phyloP scores from a whole-genome alignment of 1,284 basidiomycete species.

The Austroboletus niveus region DNA sequence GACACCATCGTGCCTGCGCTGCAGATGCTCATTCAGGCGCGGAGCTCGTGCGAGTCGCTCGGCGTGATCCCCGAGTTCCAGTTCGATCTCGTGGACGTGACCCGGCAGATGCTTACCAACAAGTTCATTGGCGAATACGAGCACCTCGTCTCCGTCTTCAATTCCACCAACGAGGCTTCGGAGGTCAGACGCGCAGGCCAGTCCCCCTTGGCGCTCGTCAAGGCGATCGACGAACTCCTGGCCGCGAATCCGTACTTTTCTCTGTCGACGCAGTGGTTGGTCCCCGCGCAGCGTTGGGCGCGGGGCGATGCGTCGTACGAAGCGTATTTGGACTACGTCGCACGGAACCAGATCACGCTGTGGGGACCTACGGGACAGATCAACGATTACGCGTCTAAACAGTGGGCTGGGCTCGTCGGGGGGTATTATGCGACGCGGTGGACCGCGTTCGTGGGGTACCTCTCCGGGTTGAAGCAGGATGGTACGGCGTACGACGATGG shows the following conservation, averaged over 20 bases:
- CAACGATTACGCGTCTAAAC: constrained; percentile 45
- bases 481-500: constrained; percentile 32
- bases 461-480: constrained; percentile 29
- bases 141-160: constrained; percentile 33
- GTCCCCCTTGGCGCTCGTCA: constrained; percentile 30
- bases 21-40: constrained; percentile 34
- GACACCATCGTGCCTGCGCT: constrained; percentile 38
- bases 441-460: constrained; percentile 37
- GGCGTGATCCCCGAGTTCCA: constrained; percentile 35
- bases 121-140: constrained; percentile 38
- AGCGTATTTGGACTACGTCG: constrained; percentile 39
- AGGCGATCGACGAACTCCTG: constrained; percentile 22
- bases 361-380: constrained; percentile 47
- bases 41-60: constrained; percentile 20
- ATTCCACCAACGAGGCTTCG: constrained; percentile 15
- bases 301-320: constrained; percentile 33
- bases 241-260: constrained; percentile 37
- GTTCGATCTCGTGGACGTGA: constrained; percentile 43
- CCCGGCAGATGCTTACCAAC: constrained; percentile 42
- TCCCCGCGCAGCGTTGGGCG: constrained; percentile 34
- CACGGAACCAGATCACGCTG: constrained; percentile 45
- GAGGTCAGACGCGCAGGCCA: constrained; percentile 24
- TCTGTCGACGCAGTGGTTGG: constrained; percentile 38
- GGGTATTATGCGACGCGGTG: constrained; percentile 40
- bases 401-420: constrained; percentile 43